Evolutionary conservation across 805 yeast genomes (phyloP).

Genomic region (Candida qinlingensis): DNA sequence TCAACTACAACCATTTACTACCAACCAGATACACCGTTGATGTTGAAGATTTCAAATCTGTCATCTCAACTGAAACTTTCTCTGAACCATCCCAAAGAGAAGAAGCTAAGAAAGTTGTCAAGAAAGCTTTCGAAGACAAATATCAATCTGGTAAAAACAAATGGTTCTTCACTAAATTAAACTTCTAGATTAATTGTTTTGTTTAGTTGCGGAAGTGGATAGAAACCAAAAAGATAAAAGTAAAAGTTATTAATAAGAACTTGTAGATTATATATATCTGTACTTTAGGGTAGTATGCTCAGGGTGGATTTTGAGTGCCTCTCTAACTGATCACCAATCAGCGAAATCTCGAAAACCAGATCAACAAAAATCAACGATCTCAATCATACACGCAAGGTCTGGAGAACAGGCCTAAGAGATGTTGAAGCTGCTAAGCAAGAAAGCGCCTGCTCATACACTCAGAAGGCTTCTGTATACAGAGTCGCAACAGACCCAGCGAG

Average conservation of each 20-base stretch:
- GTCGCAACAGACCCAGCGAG: slow-evolving; percentile 1
- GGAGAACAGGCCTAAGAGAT: too few relatives aligned
- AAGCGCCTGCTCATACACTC: too few relatives aligned
- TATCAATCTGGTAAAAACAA: slow-evolving; percentile 99
- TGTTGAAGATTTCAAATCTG: slow-evolving; percentile 90
- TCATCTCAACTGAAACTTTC: slow-evolving; percentile 89
- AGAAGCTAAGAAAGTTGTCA: slow-evolving; percentile 98
- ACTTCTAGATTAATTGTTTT: slow-evolving; percentile 58
- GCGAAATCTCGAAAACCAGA: too few relatives aligned
- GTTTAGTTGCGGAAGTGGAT: background rate
- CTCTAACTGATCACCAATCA: too few relatives aligned
- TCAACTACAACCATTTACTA: slow-evolving; percentile 99
- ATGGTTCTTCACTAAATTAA: slow-evolving; percentile 99
- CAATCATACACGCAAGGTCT: too few relatives aligned
- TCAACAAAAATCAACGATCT: too few relatives aligned
- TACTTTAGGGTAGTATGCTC: too few relatives aligned
- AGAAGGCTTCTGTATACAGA: too few relatives aligned
- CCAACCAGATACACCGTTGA: slow-evolving; percentile 99
- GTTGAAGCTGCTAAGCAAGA: too few relatives aligned
- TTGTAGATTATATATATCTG: too few relatives aligned
- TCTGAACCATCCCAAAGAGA: slow-evolving; percentile 97
- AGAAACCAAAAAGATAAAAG: background rate
- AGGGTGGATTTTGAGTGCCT: too few relatives aligned
- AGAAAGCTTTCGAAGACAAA: slow-evolving; percentile 98
- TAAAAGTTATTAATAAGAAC: too few relatives aligned